Evolutionary conservation across 257 asterid species (phyloP).

Genomic region (Solanum habrochaites): DNA sequence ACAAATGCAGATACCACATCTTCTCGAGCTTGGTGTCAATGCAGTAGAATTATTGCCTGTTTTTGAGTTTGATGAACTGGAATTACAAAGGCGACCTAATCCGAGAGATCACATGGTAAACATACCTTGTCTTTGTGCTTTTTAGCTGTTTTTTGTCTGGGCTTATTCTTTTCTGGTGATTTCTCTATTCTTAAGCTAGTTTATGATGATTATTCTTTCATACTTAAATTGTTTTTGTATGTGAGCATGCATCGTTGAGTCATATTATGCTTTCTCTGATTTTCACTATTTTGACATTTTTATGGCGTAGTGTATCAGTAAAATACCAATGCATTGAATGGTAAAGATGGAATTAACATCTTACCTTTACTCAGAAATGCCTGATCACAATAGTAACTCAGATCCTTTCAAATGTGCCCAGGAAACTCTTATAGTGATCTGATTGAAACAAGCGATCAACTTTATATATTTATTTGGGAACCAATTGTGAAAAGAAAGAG

Average conservation of each 20-base stretch:
- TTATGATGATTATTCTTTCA: background rate
- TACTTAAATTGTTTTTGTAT: background rate
- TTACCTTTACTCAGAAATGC: background rate
- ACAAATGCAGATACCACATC: conserved; percentile 75
- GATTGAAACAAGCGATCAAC: background rate
- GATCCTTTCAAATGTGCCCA: background rate
- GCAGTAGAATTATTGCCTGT: conserved; percentile 88
- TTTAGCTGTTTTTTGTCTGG: background rate
- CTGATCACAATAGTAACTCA: background rate
- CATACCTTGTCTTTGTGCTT: background rate
- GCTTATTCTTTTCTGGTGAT: background rate
- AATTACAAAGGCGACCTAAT: conserved; percentile 77
- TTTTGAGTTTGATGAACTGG: conserved; percentile 96
- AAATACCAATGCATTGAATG: background rate
- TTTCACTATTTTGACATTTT: background rate
- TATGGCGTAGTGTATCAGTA: background rate
- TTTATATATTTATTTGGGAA: background rate
- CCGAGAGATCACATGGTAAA: conserved; percentile 95
- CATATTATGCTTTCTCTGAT: background rate
- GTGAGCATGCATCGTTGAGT: background rate
- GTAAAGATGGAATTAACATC: background rate
- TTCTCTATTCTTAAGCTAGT: background rate
- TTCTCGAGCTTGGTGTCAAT: conserved; percentile 89
- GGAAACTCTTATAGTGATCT: background rate
- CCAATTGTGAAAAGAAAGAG: background rate